phyloP scores from a whole-genome alignment of 176 grass and related monocot species.

The Aegilops bicornis region DNA sequence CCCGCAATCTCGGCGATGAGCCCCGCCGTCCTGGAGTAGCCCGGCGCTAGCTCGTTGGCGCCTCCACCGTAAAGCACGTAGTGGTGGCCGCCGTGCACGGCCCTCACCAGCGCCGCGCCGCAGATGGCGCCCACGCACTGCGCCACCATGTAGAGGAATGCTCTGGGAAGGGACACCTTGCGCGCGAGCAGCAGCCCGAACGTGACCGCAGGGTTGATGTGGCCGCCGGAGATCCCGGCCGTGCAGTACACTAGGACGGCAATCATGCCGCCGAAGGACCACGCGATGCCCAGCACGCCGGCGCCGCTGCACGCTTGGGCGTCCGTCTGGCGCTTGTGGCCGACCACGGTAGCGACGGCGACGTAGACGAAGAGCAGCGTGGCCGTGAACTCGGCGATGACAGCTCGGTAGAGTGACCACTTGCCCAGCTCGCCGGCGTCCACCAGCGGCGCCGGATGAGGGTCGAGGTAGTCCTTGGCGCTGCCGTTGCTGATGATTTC shows the following conservation, averaged over 20 bases:
- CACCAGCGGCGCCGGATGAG: neutral
- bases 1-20: neutral
- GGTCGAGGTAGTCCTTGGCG: slow-evolving; percentile 5
- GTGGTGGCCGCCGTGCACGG: neutral
- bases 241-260: slow-evolving; percentile 98
- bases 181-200: slow-evolving; percentile 79
- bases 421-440: slow-evolving; percentile 1
- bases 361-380: slow-evolving; percentile 17
- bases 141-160: slow-evolving; percentile 19
- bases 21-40: neutral
- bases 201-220: slow-evolving; percentile 92
- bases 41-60: slow-evolving; percentile 44
- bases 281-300: slow-evolving; percentile 80
- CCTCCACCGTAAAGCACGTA: slow-evolving; percentile 48
- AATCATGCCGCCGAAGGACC: slow-evolving; percentile 97
- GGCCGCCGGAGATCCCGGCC: slow-evolving; percentile 84
- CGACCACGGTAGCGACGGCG: neutral
- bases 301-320: slow-evolving; percentile 49
- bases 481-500: no score
- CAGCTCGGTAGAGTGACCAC: slow-evolving; percentile 5
- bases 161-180: slow-evolving; percentile 60
- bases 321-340: neutral
- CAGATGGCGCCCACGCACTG: slow-evolving; percentile 31
- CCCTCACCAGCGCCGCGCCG: neutral
- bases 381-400: slow-evolving; percentile 14